A percentile compares a stretch with the other conserved stretches of the same genome.
These are phyloP conservation scores for Colletotrichum siamense DNA, from an alignment of 2,329 filamentous ascomycete species.

Conservation along the genomic window DNA sequence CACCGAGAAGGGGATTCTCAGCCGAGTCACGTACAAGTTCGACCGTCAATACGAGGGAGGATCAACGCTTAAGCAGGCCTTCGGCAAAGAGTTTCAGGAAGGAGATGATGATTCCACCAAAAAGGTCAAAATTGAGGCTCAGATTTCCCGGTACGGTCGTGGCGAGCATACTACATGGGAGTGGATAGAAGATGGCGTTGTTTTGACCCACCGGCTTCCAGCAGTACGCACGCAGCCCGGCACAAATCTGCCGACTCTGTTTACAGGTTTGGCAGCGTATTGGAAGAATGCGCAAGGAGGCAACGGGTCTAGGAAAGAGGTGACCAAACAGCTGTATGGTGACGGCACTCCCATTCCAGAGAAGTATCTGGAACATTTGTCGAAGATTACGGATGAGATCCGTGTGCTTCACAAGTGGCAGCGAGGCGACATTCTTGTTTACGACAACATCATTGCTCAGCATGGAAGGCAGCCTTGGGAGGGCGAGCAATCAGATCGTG, in stretches of 20 bases:
- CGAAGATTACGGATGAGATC: conserved; percentile 52
- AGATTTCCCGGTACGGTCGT: conserved; percentile 51
- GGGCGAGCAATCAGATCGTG: conserved; percentile 48
- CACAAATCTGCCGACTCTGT: conserved; percentile 49
- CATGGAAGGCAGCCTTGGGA: conserved; percentile 54
- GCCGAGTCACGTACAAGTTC: conserved; percentile 43
- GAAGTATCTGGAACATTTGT: conserved; percentile 44
- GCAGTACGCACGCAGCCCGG: conserved; percentile 51
- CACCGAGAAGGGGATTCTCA: conserved; percentile 45
- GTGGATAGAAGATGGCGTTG: conserved; percentile 48
- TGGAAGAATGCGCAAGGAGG: conserved; percentile 36
- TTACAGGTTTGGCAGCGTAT: conserved; percentile 51
- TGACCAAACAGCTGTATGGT: conserved; percentile 46
- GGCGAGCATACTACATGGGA: conserved; percentile 52
- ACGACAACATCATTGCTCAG: conserved; percentile 53
- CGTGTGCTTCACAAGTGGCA: conserved; percentile 54
- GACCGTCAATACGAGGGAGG: conserved; percentile 49
- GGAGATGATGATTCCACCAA: conserved; percentile 45
- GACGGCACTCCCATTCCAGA: conserved; percentile 53
- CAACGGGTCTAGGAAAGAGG: conserved; percentile 29
- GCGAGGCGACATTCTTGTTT: conserved; percentile 51
- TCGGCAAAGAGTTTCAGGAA: conserved; percentile 51
- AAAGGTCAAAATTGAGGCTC: conserved; percentile 50
- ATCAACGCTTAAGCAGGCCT: conserved; percentile 47
- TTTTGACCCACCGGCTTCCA: conserved; percentile 50